Evolutionary conservation across 192 early-diverging fungal species (phyloP), one percentile per base, ranked within the genome.

Genomic region (Backusella luteola): DNA sequence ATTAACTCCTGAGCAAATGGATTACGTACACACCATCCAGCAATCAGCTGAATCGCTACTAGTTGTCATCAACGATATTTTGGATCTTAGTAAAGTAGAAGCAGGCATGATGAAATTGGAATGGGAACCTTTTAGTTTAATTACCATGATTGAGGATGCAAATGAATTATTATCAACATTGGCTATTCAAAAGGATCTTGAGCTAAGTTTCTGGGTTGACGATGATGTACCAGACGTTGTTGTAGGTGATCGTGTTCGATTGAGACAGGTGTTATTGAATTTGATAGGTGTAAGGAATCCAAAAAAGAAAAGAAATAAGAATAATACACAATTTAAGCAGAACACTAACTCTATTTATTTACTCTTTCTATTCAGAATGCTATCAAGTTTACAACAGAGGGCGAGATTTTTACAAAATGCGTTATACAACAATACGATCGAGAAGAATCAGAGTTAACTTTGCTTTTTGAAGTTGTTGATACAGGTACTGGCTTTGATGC

Each of bases 51-150:
- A 92, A 66, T 91, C 92, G 21, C 84, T 95, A 49, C 78, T 94
- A 66, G 82, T 90, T n/a, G 88, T 96, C 32, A 90, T 96, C 59
- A 93, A 96, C 79, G 91, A 94, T 79, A 91, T 96, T 74, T 80
- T 96, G 29, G 95, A 95, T 80, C 77, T 95, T 44, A 92, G 90
- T 71, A 94, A 93, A 85, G 88, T 94, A 6, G 94, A 96, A 76
- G 93, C 94, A 4, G 93, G 93, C 19, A 93, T 93, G 81, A 93
- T 96, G 91, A 91, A 85, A 74, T 75, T 94, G 5, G 93, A 94
- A 78, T 85, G 81, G 76, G 90, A 91, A 56, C 90, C 93, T 4
- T 92, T 91, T 73, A 85, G 88, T 38, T 76, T 93, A 29, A 80
- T 85, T 34, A 79, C 80, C 12, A 86, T 92, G 81, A 85, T 93